These are phyloP conservation scores for Coemansia brasiliensis DNA, from an alignment of 192 early-diverging fungal species.

Conservation along the genomic window DNA sequence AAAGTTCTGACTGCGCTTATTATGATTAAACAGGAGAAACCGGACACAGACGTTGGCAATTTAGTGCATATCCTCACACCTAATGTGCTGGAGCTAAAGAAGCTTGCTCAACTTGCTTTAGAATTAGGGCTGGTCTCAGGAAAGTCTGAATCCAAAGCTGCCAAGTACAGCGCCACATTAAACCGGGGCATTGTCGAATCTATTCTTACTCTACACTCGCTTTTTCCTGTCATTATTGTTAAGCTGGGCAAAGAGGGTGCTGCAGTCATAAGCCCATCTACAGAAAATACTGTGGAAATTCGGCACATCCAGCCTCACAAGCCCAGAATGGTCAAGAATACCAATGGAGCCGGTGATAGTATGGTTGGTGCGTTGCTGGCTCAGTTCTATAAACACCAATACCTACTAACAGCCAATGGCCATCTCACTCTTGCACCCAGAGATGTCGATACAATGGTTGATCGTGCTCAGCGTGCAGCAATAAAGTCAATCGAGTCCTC, in stretches of 20 bases:
- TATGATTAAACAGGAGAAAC: slow-evolving; percentile 20
- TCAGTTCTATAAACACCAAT: slow-evolving; percentile 9
- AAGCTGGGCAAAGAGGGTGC: slow-evolving; percentile 74
- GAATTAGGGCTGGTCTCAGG: slow-evolving; percentile 12
- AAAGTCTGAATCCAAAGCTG: not conserved
- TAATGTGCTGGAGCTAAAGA: slow-evolving; percentile 68
- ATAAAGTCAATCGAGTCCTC: slow-evolving; percentile 36
- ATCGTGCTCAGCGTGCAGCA: slow-evolving; percentile 37
- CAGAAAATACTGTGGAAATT: not conserved
- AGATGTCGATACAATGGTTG: slow-evolving; percentile 25
- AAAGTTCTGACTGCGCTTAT: slow-evolving; percentile 58
- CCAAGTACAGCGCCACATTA: slow-evolving; percentile 3
- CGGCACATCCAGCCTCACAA: slow-evolving; percentile 23
- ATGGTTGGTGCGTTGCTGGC: slow-evolving; percentile 71
- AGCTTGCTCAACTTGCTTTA: slow-evolving; percentile 55
- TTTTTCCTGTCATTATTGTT: slow-evolving; percentile 61
- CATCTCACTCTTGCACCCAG: slow-evolving; percentile 6
- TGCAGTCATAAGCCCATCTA: slow-evolving; percentile 32
- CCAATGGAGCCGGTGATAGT: slow-evolving; percentile 57
- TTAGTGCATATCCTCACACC: slow-evolving; percentile 67
- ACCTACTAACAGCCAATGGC: slow-evolving; percentile 1
- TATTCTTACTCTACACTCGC: slow-evolving; percentile 45
- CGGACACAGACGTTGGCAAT: not conserved
- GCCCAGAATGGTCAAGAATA: slow-evolving; percentile 20
- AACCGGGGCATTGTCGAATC: slow-evolving; percentile 14